phyloP scores from a whole-genome alignment of 129 eudicot species.

The Kitagawia praeruptora region DNA sequence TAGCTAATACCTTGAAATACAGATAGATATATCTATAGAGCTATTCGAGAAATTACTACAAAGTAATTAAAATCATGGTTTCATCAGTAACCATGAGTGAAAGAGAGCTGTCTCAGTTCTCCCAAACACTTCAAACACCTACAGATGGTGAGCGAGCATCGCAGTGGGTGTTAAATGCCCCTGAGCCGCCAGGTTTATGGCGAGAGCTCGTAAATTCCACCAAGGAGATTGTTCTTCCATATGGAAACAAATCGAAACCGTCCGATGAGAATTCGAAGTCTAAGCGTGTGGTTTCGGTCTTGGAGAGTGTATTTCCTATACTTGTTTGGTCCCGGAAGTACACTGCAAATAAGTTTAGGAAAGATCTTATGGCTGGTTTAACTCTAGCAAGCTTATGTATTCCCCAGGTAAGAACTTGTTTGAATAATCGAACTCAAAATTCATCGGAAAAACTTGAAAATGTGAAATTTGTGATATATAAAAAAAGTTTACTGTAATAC shows the following conservation, averaged over 20 bases:
- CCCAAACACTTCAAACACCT: constrained; percentile 37
- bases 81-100: constrained; percentile 9
- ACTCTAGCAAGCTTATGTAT: constrained; percentile 45
- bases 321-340: constrained; percentile 24
- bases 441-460: not conserved
- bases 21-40: not conserved
- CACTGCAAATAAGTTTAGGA: constrained; percentile 22
- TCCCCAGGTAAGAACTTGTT: constrained; percentile 26
- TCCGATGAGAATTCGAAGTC: constrained; percentile 4
- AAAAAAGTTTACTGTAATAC: not conserved
- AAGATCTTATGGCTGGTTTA: constrained; percentile 35
- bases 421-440: not conserved
- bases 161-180: constrained; percentile 27
- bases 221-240: not conserved
- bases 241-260: not conserved
- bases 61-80: not conserved
- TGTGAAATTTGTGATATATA: too few species aligned
- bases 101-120: constrained; percentile 25
- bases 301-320: constrained; percentile 23
- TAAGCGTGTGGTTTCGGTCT: not conserved
- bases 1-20: not conserved
- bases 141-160: constrained; percentile 12
- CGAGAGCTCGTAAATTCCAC: not conserved
- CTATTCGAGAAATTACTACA: not conserved
- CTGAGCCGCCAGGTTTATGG: constrained; percentile 23